Evolutionary conservation across 2,329 filamentous ascomycete genomes (phyloP).

Genomic region (Aspergillus piperis): DNA sequence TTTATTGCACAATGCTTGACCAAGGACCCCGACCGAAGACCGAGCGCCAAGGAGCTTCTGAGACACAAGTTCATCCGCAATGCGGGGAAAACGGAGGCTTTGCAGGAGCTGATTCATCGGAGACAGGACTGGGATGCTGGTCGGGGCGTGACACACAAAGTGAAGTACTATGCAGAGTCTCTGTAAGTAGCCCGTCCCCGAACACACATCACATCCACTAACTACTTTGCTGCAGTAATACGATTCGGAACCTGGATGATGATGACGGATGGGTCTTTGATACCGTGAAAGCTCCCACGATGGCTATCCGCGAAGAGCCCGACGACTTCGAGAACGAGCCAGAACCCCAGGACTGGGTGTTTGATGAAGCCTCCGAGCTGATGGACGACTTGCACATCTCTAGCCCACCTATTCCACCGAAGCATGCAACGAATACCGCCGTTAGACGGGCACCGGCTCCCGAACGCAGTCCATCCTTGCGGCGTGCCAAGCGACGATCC

Average conservation of each 20-base stretch:
- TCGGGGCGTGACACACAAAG: constrained; percentile 67
- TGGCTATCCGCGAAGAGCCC: constrained; percentile 60
- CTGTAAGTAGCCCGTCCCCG: constrained; percentile 52
- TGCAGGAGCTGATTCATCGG: constrained; percentile 82
- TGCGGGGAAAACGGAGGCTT: constrained; percentile 81
- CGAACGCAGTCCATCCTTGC: constrained; percentile 44
- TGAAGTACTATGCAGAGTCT: constrained; percentile 92
- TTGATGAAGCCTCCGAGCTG: constrained; percentile 42
- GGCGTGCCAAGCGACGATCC: constrained; percentile 44
- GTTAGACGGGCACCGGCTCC: constrained; percentile 51
- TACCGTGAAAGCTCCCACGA: constrained; percentile 73
- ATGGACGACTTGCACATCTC: constrained; percentile 43
- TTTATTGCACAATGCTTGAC: constrained; percentile 88
- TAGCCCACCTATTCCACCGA: constrained; percentile 47
- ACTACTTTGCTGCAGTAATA: constrained; percentile 52
- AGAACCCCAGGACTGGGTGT: constrained; percentile 34
- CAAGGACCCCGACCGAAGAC: constrained; percentile 84
- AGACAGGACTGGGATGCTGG: constrained; percentile 80
- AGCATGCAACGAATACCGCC: constrained; percentile 63
- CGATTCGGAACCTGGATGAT: constrained; percentile 62
- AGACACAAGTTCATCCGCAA: constrained; percentile 84
- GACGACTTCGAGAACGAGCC: constrained; percentile 48
- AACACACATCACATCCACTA: constrained; percentile 17
- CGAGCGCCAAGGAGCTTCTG: constrained; percentile 82
- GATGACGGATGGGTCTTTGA: constrained; percentile 95